These are phyloP conservation scores for Hypoxylon lienhwacheense DNA, from an alignment of 495 filamentous ascomycete species.

Conservation along the genomic window DNA sequence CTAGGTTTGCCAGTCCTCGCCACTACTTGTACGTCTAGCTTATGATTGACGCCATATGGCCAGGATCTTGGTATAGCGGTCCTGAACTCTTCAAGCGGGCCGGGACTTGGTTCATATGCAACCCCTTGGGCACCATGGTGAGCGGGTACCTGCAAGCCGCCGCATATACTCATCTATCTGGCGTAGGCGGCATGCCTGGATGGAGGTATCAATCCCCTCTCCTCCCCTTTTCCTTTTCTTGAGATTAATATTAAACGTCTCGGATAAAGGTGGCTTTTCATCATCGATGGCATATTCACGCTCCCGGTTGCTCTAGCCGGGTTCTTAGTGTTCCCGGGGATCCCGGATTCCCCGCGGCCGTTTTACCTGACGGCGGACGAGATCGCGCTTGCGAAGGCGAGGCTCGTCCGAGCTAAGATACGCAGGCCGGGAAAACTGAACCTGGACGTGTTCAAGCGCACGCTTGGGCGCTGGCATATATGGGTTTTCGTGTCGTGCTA, in stretches of 20 bases:
- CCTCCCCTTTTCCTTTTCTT: not conserved
- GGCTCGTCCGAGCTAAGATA: constrained; percentile 31
- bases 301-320: constrained; percentile 51
- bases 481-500: constrained; percentile 52
- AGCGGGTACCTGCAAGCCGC: constrained; percentile 51
- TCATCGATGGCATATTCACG: constrained; percentile 55
- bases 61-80: constrained; percentile 40
- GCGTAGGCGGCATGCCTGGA: constrained; percentile 49
- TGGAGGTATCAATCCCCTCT: constrained; percentile 33
- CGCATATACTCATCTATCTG: constrained; percentile 51
- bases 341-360: constrained; percentile 47
- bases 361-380: constrained; percentile 48
- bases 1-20: constrained; percentile 8
- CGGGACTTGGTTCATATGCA: constrained; percentile 45
- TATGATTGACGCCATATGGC: constrained; percentile 31
- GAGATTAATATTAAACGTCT: not conserved
- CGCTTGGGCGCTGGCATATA: constrained; percentile 50
- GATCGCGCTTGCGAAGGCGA: constrained; percentile 44
- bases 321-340: constrained; percentile 51
- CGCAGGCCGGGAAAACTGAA: constrained; percentile 41
- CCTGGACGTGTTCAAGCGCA: constrained; percentile 48
- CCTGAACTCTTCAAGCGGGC: constrained; percentile 39
- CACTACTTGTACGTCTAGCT: not conserved
- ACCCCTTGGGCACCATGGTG: constrained; percentile 36
- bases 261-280: constrained; percentile 48